Conservation (phyloP, 108 stramenopile genomes). For the Pseudonitzschia pungens region DNA sequence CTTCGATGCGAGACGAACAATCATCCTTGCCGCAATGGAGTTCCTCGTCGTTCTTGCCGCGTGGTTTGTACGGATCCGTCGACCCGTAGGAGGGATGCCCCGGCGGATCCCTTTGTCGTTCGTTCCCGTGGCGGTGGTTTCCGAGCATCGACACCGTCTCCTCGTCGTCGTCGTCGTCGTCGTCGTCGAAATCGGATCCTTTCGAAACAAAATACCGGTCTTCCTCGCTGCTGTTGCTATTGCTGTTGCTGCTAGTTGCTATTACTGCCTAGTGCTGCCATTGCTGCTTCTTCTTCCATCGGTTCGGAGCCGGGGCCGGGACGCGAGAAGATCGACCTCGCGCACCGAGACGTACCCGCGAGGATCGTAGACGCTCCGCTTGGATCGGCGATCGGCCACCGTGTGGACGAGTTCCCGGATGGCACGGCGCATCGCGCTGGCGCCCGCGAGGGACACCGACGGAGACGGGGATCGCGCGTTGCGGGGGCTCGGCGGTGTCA, state of each 20-base stretch:
- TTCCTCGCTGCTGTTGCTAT: no score
- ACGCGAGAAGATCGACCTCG: background rate
- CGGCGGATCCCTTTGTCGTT: no score
- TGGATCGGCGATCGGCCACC: background rate
- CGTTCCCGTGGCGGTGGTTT: background rate
- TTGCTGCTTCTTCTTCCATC: no score
- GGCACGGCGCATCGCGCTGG: constrained; percentile 29
- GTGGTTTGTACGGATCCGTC: no score
- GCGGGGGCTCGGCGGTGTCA: no score
- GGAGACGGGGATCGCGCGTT: background rate
- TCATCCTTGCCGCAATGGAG: no score
- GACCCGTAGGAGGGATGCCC: no score
- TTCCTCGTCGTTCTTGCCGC: no score
- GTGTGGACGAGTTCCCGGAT: constrained; percentile 25
- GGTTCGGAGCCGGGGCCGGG: no score
- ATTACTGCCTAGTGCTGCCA: no score
- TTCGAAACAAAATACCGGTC: no score
- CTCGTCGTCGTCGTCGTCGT: background rate
- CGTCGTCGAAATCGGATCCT: background rate
- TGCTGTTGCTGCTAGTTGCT: no score
- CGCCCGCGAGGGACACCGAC: background rate
- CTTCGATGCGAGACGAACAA: background rate
- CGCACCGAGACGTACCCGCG: background rate
- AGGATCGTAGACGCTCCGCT: constrained; percentile 6
- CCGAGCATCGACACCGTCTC: background rate